Percentiles rank a stretch among this genome's conserved stretches.
Evolutionary conservation across 306 rosid species (phyloP).

Genomic region (Fragaria vesca): DNA sequence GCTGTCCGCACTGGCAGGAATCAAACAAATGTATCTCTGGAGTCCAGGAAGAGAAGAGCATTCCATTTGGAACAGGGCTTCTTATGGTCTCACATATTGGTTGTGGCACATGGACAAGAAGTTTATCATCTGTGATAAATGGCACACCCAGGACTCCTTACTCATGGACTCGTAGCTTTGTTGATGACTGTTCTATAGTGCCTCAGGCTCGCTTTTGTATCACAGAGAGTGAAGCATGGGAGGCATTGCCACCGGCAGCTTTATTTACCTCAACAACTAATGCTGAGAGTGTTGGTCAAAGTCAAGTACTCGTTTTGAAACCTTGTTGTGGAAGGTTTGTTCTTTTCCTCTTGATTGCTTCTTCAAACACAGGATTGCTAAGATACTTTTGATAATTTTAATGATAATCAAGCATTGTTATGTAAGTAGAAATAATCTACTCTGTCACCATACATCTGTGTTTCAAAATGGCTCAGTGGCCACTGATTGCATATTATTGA

Average conservation of each 20-base stretch:
- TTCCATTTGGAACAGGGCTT: constrained; percentile 50
- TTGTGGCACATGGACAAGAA: constrained; percentile 74
- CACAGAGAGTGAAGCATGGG: constrained; percentile 81
- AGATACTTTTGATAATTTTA: constrained; percentile 5
- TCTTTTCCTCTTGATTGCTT: constrained; percentile 24
- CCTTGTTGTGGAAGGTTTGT: constrained; percentile 82
- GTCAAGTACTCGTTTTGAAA: constrained; percentile 56
- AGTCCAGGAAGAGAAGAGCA: constrained; percentile 27
- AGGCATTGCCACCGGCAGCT: constrained; percentile 62
- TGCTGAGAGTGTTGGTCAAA: constrained; percentile 38
- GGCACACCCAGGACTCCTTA: constrained; percentile 31
- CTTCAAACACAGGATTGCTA: not conserved
- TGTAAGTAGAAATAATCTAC: not conserved
- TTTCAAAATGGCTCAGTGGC: not conserved
- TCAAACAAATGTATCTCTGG: constrained; percentile 36
- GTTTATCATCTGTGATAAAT: constrained; percentile 31
- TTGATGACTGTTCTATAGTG: constrained; percentile 45
- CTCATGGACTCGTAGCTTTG: constrained; percentile 69
- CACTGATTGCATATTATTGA: not conserved
- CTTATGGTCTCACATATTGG: constrained; percentile 81
- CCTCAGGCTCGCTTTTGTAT: constrained; percentile 63
- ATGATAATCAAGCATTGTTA: not conserved
- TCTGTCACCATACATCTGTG: not conserved
- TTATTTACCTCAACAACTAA: constrained; percentile 44
- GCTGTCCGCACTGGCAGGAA: constrained; percentile 81